Evolutionary conservation across 768 basidiomycete genomes (phyloP), one percentile per base, ranked within the genome.

Genomic region (Russula ochroleuca): DNA sequence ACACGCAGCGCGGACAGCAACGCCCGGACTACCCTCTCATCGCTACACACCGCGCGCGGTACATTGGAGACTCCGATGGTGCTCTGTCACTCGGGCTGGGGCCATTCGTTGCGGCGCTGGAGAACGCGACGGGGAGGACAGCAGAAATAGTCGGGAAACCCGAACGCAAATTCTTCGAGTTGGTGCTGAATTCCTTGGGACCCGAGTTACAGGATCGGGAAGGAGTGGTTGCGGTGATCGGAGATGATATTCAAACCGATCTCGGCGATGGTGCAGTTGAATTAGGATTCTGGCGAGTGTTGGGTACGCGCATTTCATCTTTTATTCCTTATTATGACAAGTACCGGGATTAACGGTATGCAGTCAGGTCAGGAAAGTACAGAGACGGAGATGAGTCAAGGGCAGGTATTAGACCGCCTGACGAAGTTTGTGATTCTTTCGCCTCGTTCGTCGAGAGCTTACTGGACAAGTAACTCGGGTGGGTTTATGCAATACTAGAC

Each of bases 311-410:
- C 23, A 41, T 67, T 41, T 35, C 38, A 58, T 58, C 10, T 21
- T 52, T 61, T 45, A 10, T 37, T 23, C 21, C 28, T 56, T 41
- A 51, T 47, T 49, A 52, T 58, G 35, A 54, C 38, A 53, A 57
- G 38, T 21, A 54, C 63, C 65, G 59, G 48, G 48, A 56, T 58
- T 45, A 25, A 54, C 53, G 55, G 68, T 41, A 40, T 63, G 41
- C 57, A 85, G 87, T 88, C 25, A 79, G 78, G 69, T 86, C 87
- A 6, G 88, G 88, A 13, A 90, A 89, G 69, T 89, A 87, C 70
- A 78, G 87, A 2, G 21, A 73, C 4, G 86, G 84, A 3, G 84
- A 86, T 67, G 88, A 88, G 71, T 58, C 49, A 6, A 75, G 73
- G 59, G 58, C 66, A 17, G 78, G 76, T 0, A 65, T 73, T 2